Base-by-base conservation (phyloP, 1,284 basidiomycete genomes). In the Cryptococcus floricola region DNA sequence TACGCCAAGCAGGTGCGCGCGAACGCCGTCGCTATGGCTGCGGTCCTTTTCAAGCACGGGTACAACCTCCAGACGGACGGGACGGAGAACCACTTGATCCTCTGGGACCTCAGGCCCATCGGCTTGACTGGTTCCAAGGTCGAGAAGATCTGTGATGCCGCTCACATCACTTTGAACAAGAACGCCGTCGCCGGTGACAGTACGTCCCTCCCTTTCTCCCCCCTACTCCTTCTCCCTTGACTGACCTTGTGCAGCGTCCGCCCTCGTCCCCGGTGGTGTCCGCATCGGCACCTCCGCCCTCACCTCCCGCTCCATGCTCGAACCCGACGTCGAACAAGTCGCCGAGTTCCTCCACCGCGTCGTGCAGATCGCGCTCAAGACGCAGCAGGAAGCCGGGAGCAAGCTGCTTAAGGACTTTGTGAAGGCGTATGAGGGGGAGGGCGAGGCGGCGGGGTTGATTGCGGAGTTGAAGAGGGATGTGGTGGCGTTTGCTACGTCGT, bases 331-430 rank as follows among this genome's bases (percentile, higher is more conserved):
- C 78, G 86, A 73, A 77, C 75, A 85, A 63, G 92, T 98, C 55
- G 95, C 88, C 56, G 84, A 85, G 61, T 95, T 98, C 85, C 81
- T 97, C 59, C 90, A 95, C 81, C 90, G 92, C 52, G 84, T 88
- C 23, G 88, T 97, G 47, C 90, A 96, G 80, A 85, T 94, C 69
- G 85, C 91, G 51, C 83, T 93, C 48, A 73, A 83, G 45, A 82
- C 94, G 53, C 96, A 98, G 80, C 90, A 94, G 79, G 92, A 95
- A 80, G 90, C 94, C 39, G 94, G 94, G 51, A 85, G 85, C 62
- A 98, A 97, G 83, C 81, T 96, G 62, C 84, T 99, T 62, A 94
- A 94, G 82, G 95, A 98, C 83, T 98, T 98, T 72, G 84, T 94
- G 66, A 85, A 87, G 60, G 86, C 87, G 44, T 92, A 91, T 48